These are phyloP conservation scores for Andrographis paniculata DNA, from an alignment of 305 asterid genomes.

Conservation along the genomic window DNA sequence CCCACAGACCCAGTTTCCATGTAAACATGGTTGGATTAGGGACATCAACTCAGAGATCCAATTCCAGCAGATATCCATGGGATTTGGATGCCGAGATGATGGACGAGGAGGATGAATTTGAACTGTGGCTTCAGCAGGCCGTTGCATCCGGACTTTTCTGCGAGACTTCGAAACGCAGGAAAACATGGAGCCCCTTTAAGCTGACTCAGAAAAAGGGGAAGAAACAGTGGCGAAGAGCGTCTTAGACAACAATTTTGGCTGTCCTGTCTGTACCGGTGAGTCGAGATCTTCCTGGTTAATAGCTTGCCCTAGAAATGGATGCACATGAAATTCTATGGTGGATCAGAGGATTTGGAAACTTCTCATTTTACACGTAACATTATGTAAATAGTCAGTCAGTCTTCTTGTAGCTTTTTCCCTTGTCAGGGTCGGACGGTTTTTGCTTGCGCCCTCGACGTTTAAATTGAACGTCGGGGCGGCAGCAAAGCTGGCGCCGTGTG, in stretches of 20 bases:
- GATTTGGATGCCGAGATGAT: constrained; percentile 94
- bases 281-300: no score
- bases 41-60: constrained; percentile 61
- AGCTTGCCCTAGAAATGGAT: constrained; percentile 11
- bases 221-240: constrained; percentile 82
- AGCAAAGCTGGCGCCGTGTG: constrained; percentile 32
- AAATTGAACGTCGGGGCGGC: constrained; percentile 20
- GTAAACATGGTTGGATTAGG: constrained; percentile 98
- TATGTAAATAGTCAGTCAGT: constrained; percentile 41
- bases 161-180: constrained; percentile 84
- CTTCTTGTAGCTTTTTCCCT: constrained; percentile 23
- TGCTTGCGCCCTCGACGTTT: not conserved
- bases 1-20: constrained; percentile 96
- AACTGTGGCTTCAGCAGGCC: constrained; percentile 96
- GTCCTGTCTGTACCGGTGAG: no score
- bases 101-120: constrained; percentile 95
- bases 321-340: constrained; percentile 20
- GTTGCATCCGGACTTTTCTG: constrained; percentile 90
- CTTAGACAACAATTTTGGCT: no score
- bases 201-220: constrained; percentile 73
- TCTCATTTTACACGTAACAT: constrained; percentile 25
- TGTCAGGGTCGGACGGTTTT: constrained; percentile 23
- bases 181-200: constrained; percentile 98
- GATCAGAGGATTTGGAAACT: constrained; percentile 21
- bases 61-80: constrained; percentile 89